Base-by-base conservation (phyloP, 2,329 filamentous ascomycete genomes). In the Sporothrix pseudoabietina region DNA sequence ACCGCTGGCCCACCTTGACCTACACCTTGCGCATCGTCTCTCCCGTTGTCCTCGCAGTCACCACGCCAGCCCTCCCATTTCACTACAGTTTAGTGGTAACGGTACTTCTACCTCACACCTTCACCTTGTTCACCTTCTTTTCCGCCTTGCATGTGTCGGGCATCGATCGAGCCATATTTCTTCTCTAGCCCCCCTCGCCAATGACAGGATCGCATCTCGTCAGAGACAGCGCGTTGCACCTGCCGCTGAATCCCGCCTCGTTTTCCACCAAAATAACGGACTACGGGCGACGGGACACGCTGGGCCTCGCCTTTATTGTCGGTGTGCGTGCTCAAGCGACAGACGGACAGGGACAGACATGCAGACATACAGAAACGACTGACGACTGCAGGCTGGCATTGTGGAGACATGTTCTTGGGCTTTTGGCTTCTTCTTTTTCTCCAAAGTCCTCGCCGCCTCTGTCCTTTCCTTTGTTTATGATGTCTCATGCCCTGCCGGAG, bases 381-480 rank as follows among this genome's bases (percentile, higher is more conserved):
- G 47, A 68, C 4, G 16, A 32, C 44, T 44, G 44, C 26, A 22
- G 19, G 30, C 30, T 16, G 22, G 66, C 66, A 69, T 54, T 69
- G 47, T 54, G 47, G 66, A 39, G 47, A 35, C 47, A 49, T 8
- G 9, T 19, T 39, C 49, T 69, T 32, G 22, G 22, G 12, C 14
- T 54, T 6, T 44, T 71, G 32, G 19, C 30, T 30, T n/a, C 54
- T 35, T 44, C 4, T 39, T 47, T 22, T 41, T 35, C n/a, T 14
- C 6, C 41, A 9, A 4, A 35, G 2, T n/a, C 47, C 19, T 35
- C 14, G 26, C 26, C 69, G 19, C 44, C 19, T 71, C 39, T 39
- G 16, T 39, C 22, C 12, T 35, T 14, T 66, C 59, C 49, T 73
- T 73, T 73, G 72, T 74, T 32, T 57, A 71, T 39, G 22, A 47